These are phyloP conservation scores for Candida pseudoviswanathii DNA, from an alignment of 1,139 yeast species.

Conservation along the genomic window DNA sequence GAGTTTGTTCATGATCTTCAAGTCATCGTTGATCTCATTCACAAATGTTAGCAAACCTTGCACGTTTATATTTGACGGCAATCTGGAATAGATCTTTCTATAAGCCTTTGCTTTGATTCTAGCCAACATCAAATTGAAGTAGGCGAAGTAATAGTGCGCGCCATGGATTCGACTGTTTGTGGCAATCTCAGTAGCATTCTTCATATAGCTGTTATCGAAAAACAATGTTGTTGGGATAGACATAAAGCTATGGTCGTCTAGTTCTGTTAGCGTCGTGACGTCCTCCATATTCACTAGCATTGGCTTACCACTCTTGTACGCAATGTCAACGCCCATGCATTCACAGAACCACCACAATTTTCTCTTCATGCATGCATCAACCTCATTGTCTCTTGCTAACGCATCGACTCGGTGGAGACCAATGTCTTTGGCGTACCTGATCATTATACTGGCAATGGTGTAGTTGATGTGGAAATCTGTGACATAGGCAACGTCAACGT, in stretches of 20 bases:
- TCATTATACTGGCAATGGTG: conserved; percentile 22
- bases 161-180: conserved; percentile 9
- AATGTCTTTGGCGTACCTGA: conserved; percentile 23
- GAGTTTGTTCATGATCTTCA: conserved; percentile 18
- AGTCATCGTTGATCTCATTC: conserved; percentile 19
- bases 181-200: conserved; percentile 11
- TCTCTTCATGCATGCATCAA: conserved; percentile 17
- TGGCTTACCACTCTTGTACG: conserved; percentile 27
- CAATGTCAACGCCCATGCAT: conserved; percentile 22
- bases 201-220: conserved; percentile 9
- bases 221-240: conserved; percentile 17
- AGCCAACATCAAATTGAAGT: conserved; percentile 19
- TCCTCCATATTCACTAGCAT: conserved; percentile 17
- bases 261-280: conserved; percentile 23
- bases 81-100: conserved; percentile 17
- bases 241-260: conserved; percentile 14
- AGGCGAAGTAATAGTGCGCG: conserved; percentile 17
- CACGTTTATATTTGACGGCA: conserved; percentile 10
- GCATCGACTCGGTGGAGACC: conserved; percentile 23
- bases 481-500: conserved; percentile 25
- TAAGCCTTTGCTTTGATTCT: conserved; percentile 25
- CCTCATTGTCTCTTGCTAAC: conserved; percentile 12
- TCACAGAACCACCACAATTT: conserved; percentile 27
- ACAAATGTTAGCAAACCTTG: conserved; percentile 13
- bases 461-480: conserved; percentile 27